phyloP scores from a whole-genome alignment of 169 alveolate genomes.

The Amoebophrya sp. region DNA sequence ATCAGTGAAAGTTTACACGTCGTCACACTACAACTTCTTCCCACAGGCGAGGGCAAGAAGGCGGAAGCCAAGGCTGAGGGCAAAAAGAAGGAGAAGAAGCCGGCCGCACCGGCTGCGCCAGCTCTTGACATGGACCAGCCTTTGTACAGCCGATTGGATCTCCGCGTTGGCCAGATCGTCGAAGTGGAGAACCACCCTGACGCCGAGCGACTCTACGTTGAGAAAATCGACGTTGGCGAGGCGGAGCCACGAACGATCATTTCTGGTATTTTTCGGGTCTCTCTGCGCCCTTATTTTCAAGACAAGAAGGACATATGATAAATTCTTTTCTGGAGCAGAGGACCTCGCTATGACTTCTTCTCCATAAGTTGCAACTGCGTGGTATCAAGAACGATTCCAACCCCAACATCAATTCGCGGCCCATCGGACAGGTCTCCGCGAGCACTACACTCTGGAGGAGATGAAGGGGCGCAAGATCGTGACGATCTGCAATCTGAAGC shows the following conservation, averaged over 20 bases:
- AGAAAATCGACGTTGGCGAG: conserved; percentile 4
- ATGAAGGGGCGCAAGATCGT: background rate
- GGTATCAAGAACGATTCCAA: no score
- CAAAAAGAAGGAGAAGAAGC: conserved; percentile 4
- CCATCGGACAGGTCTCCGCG: conserved; percentile 16
- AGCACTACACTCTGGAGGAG: conserved; percentile 15
- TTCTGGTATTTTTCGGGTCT: no score
- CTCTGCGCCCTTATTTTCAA: no score
- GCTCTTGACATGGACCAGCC: conserved; percentile 11
- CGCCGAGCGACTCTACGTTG: conserved; percentile 16
- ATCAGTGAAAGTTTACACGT: no score
- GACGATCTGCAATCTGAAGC: conserved; percentile 12
- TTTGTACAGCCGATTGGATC: conserved; percentile 9
- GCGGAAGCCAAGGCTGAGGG: conserved; percentile 11
- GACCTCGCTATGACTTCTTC: no score
- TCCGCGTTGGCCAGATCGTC: conserved; percentile 19
- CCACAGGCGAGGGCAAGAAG: background rate
- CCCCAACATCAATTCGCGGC: no score
- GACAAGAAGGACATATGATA: no score
- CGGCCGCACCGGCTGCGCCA: background rate
- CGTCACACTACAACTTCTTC: no score
- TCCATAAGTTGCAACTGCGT: no score
- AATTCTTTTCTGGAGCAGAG: no score
- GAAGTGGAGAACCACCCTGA: conserved; percentile 12
- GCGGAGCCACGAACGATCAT: background rate